phyloP scores from a whole-genome alignment of 225 moss, liverwort and hornwort genomes.

The Physcomitrellopsis africana region DNA sequence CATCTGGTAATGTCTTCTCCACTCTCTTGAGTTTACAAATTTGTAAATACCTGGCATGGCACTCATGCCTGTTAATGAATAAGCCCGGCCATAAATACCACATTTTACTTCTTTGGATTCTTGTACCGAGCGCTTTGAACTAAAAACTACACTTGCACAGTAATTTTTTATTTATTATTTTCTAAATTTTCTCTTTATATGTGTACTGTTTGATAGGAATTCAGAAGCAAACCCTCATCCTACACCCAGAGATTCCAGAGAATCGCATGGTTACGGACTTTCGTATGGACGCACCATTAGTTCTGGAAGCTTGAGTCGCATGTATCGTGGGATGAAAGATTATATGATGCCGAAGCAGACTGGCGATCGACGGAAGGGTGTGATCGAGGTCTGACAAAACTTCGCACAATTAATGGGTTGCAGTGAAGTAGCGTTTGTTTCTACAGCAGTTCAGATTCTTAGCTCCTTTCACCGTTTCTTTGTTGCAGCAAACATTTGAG shows the following conservation, averaged over 20 bases:
- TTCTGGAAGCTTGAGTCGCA: conserved; percentile 51
- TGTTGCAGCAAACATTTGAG: too few species aligned
- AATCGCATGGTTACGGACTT: conserved; percentile 16
- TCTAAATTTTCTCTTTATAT: too few species aligned
- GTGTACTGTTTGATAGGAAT: too few species aligned
- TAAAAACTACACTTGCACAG: too few species aligned
- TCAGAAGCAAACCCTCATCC: not conserved
- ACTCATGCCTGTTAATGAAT: not conserved
- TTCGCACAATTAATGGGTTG: too few species aligned
- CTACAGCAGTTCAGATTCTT: too few species aligned
- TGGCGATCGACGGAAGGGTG: conserved; percentile 66
- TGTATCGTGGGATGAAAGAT: conserved; percentile 71
- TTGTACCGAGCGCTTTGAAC: too few species aligned
- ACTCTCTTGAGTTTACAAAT: not conserved
- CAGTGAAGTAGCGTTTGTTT: too few species aligned
- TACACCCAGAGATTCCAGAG: not conserved
- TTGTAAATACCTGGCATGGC: not conserved
- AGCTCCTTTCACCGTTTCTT: too few species aligned
- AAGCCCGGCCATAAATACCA: not conserved
- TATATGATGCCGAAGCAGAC: conserved; percentile 58
- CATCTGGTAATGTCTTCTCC: conserved; percentile 37
- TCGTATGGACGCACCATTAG: conserved; percentile 40
- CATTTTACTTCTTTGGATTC: not conserved
- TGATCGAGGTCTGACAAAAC: conserved; percentile 60
- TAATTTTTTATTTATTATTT: too few species aligned